Evolutionary conservation across 345 rosid genomes (phyloP), one percentile per base, ranked within the genome.

Genomic region (Luvunga scandens): DNA sequence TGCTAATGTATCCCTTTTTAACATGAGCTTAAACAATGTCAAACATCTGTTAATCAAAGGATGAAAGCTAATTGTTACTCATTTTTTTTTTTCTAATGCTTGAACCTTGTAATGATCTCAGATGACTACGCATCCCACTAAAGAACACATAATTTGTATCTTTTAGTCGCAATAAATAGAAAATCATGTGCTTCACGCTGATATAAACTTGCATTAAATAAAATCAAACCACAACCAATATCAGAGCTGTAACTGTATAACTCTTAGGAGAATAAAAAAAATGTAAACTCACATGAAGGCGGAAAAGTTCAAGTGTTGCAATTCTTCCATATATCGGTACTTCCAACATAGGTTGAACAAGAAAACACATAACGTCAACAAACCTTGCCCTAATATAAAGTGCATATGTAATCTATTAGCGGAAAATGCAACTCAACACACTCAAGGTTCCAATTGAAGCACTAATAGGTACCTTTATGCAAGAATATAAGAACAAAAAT

Each of bases 261-360:
- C 9, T 34, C 27, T 19, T 12, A 63, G 34, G 13, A 72, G 64
- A 13, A 71, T 45, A 71, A 72, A 42, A 65, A 53, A 42, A 65
- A 53, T 36, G 19, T 63, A 62, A 74, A 81, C 98, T 92, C 85
- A 95, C 99, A 83, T 92, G 91, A 66, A 98, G 97, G 42, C 97
- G 92, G 76, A 94, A 96, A 83, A 94, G 90, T 83, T 96, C 95
- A 65, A 94, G 83, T 0, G 94, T 94, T 2, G 97, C 93, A 78
- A 92, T 96, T 87, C 97, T 91, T 78, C 98, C 98, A 81, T 94
- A 92, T 75, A 96, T 83, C 19, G 94, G 97, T 72, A 94, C 98
- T 75, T 96, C 98, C 79, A 92, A 66, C 87, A 96, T 88, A 78
- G 90, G 92, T 98, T 93, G 90, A 86, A 84, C 9, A 68, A 48